Evolutionary conservation across 1,139 yeast species (phyloP), one percentile per base, ranked within the genome.

Genomic region (Tardiomyces blankii): DNA sequence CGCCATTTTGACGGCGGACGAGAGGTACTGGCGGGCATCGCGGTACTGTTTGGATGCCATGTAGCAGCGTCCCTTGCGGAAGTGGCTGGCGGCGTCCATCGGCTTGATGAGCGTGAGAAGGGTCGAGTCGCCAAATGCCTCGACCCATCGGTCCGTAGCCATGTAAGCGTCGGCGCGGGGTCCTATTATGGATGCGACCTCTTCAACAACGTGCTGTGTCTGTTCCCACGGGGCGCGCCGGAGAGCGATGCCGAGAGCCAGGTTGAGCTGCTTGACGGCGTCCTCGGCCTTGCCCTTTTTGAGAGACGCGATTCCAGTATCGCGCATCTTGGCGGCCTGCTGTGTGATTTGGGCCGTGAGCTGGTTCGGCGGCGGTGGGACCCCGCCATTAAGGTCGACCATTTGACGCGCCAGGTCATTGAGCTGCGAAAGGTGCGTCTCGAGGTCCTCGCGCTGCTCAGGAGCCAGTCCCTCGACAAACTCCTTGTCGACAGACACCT

Each of bases 161-260:
- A 88, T 70, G 57, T 82, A 76, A 0, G 95, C 85, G 58, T 89
- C 97, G 19, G 95, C 80, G 53, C 96, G 74, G 47, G 87, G 82
- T 69, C 80, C 82, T 48, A 89, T 66, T 59, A 87, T 75, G 57
- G 77, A 72, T 43, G 81, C 74, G 47, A 85, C 67, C 61, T 91
- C 97, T 57, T 83, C 89, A 47, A 88, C 66, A 38, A 89, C 82
- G 40, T 81, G 75, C 53, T 78, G 88, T 57, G 88, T 84, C 11
- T 89, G 72, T 62, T 91, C 98, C 74, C 89, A 88, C 57, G 85
- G 81, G 32, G 88, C 80, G 62, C 97, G 77, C 54, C 85, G 79
- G 51, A 76, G 68, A 18, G 89, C 83, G 78, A 88, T 77, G 47
- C 86, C 94, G 41, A 91, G 70, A 1, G 95, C 96, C 49, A 87